These are phyloP conservation scores for Diaporthe longicolla DNA, from an alignment of 2,329 filamentous ascomycete species.

Conservation along the genomic window DNA sequence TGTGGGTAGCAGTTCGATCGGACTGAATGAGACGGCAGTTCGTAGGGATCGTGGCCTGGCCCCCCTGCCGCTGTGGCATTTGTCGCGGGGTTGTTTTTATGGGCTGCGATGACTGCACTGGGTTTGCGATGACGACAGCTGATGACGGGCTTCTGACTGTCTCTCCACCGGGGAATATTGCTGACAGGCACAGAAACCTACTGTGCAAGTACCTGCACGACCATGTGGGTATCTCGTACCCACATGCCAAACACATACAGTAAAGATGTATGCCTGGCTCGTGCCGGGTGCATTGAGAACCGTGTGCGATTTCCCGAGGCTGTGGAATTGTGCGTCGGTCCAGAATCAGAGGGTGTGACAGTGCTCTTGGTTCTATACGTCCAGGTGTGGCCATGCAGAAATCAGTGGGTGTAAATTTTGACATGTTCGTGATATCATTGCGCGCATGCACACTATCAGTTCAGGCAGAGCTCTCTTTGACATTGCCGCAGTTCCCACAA, in stretches of 20 bases:
- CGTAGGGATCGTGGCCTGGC: slow-evolving; percentile 17
- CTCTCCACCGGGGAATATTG: neutral
- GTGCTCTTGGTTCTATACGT: neutral
- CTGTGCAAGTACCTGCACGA: neutral
- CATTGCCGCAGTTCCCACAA: slow-evolving; percentile 67
- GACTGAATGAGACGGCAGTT: slow-evolving; percentile 7
- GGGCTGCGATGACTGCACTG: slow-evolving; percentile 10
- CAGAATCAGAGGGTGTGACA: neutral
- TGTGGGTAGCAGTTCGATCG: slow-evolving; percentile 21
- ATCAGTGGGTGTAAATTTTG: neutral
- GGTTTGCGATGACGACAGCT: neutral
- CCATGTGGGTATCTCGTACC: neutral
- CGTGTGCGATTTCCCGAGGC: neutral
- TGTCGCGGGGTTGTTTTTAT: slow-evolving; percentile 8
- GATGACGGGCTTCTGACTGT: neutral
- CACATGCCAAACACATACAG: neutral
- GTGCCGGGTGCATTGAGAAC: neutral
- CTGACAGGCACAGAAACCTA: neutral
- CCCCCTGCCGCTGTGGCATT: neutral
- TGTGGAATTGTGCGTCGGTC: neutral
- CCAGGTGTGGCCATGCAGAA: neutral
- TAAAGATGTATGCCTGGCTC: neutral
- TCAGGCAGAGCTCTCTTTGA: slow-evolving; percentile 64
- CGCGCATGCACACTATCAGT: slow-evolving; percentile 41
- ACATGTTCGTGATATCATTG: slow-evolving; percentile 25